Evolutionary conservation across 345 rosid species (phyloP).

Genomic region (Conringia planisiliqua): DNA sequence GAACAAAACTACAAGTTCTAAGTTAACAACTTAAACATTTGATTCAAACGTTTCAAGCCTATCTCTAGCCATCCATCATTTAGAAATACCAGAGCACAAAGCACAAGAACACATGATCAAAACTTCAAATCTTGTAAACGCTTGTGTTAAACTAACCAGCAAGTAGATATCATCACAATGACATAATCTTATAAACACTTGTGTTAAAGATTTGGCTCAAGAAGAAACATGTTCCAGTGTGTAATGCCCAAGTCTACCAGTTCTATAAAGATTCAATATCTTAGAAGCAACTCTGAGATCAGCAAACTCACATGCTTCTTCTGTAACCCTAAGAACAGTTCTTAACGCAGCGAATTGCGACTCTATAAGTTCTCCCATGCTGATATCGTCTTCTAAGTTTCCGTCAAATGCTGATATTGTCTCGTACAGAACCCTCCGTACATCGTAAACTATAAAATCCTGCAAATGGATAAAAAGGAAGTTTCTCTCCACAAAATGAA

Average conservation of each 20-base stretch:
- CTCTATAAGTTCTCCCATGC: constrained; percentile 45
- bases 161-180: no score
- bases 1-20: background rate
- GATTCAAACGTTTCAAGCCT: background rate
- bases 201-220: background rate
- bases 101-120: no score
- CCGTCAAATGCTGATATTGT: constrained; percentile 41
- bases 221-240: constrained; percentile 50
- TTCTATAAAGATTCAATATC: constrained; percentile 66
- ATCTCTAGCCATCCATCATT: no score
- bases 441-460: constrained; percentile 64
- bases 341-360: constrained; percentile 41
- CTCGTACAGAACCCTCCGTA: constrained; percentile 49
- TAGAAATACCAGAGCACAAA: no score
- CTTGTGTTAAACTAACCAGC: no score
- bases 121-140: no score
- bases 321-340: constrained; percentile 39
- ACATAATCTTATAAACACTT: no score
- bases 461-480: constrained; percentile 12
- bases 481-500: background rate
- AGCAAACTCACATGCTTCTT: constrained; percentile 38
- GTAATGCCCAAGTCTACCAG: constrained; percentile 82
- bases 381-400: constrained; percentile 32
- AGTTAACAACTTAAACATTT: background rate
- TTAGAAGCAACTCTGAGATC: constrained; percentile 46